Conservation (phyloP, 805 yeast genomes). For the Saccharomycopsis schoenii region DNA sequence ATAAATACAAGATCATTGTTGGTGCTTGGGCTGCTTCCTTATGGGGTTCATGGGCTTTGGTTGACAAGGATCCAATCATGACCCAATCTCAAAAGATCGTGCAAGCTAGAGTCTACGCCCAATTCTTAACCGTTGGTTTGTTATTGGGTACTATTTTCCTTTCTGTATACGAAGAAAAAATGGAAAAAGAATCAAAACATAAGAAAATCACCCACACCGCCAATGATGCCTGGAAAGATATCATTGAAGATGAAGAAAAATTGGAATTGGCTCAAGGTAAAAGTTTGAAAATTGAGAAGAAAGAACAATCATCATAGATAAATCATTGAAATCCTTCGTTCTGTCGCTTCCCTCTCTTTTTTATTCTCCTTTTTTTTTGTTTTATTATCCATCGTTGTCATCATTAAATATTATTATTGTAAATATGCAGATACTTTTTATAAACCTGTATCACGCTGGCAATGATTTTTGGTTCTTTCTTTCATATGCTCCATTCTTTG, state of each 20-base stretch:
- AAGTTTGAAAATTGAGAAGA: neutral
- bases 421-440: too few relatives aligned
- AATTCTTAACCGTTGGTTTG: slow-evolving; percentile 64
- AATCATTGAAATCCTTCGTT: neutral
- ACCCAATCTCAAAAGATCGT: slow-evolving; percentile 71
- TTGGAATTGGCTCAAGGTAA: slow-evolving; percentile 16
- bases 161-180: slow-evolving; percentile 53
- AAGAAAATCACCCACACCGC: slow-evolving; percentile 26
- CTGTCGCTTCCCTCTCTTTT: neutral
- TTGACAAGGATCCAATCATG: slow-evolving; percentile 66
- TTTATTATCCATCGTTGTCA: too few relatives aligned
- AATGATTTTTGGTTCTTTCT: too few relatives aligned
- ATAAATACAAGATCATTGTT: slow-evolving; percentile 59
- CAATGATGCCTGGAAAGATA: slow-evolving; percentile 38
- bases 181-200: slow-evolving; percentile 26
- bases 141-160: slow-evolving; percentile 60
- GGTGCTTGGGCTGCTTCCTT: slow-evolving; percentile 74
- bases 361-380: neutral
- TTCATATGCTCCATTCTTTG: too few relatives aligned
- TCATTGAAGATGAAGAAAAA: slow-evolving; percentile 34
- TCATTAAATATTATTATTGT: too few relatives aligned
- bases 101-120: slow-evolving; percentile 88
- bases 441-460: too few relatives aligned
- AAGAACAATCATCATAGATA: neutral
- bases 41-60: slow-evolving; percentile 68